Evolutionary conservation across 495 filamentous ascomycete genomes (phyloP).

Genomic region (Rostrohypoxylon terebratum): DNA sequence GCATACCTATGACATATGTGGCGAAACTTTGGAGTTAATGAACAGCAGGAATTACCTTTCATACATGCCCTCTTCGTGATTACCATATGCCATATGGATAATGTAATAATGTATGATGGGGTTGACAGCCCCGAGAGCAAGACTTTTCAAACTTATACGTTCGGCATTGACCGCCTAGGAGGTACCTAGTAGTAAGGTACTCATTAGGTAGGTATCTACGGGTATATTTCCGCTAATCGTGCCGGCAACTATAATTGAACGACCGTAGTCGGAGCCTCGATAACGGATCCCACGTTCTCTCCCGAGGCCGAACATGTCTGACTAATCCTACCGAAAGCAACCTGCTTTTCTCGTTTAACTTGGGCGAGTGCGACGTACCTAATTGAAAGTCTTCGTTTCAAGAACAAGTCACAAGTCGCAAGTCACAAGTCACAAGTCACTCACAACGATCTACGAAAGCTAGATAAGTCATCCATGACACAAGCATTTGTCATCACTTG

Average conservation of each 20-base stretch:
- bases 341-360: background rate
- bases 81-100: too few relatives aligned
- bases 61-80: too few relatives aligned
- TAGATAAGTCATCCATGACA: too few relatives aligned
- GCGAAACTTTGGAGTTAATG: background rate
- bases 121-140: background rate
- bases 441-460: too few relatives aligned
- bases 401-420: too few relatives aligned
- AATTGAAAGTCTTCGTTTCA: too few relatives aligned
- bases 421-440: too few relatives aligned
- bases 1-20: background rate
- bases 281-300: background rate
- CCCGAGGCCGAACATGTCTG: background rate
- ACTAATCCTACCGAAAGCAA: background rate
- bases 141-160: background rate
- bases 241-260: background rate
- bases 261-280: background rate
- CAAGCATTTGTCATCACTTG: too few relatives aligned
- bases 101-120: too few relatives aligned
- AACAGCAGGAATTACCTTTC: too few relatives aligned
- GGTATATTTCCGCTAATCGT: background rate
- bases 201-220: background rate
- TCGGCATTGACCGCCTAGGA: background rate
- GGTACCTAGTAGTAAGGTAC: too few relatives aligned
- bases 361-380: too few relatives aligned